Base-by-base conservation (phyloP, 257 asterid species). In the Phtheirospermum japonicum region DNA sequence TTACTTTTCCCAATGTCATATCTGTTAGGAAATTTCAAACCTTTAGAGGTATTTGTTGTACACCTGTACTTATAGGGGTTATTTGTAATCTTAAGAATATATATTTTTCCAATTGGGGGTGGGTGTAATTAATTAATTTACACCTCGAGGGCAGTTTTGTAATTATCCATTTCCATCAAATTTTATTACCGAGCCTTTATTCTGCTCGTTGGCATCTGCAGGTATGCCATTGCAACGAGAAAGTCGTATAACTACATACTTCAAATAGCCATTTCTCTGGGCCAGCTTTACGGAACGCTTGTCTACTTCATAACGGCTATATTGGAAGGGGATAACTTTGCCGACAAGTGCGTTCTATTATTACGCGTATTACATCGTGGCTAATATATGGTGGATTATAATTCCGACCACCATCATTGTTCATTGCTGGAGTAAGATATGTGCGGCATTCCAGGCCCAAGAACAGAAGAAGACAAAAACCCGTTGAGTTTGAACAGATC, bases 251-350 rank as follows among this genome's bases (percentile, higher is more conserved):
- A 82, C 59, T 70, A 82, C 73, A 67, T 78, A 48, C 95, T 93
- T 62, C 99, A 93, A 65, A 53, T 87, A 48, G 83, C 96, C 59
- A 85, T 93, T 63, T 93, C 88, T 37, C 50, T 93, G 66, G 97
- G 94, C 17, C 97, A 93, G 78, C 94, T 93, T 14, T 93, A 93
- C 5, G 97, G 97, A 36, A 85, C 95, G 19, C 71, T 66, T 5
- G 81, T 89, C 56, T 93, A 89, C 65, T 93, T 82, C 72, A 54
- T 83, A 4, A 86, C 96, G 4, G 72, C 99, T 46, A 0, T 65
- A 33, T 69, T 92, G 85, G 99, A 92, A 4, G 99, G 99, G 33
- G 95, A 93, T 58, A 77, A 93, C 74, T 87, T 93, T 40, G 89
- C 99, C 99, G 1, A 67, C 81, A 12, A 78, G 67, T 70, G 45